These are phyloP conservation scores for Zymoseptoria tritici DNA, from an alignment of 2,329 filamentous ascomycete genomes.

Conservation along the genomic window DNA sequence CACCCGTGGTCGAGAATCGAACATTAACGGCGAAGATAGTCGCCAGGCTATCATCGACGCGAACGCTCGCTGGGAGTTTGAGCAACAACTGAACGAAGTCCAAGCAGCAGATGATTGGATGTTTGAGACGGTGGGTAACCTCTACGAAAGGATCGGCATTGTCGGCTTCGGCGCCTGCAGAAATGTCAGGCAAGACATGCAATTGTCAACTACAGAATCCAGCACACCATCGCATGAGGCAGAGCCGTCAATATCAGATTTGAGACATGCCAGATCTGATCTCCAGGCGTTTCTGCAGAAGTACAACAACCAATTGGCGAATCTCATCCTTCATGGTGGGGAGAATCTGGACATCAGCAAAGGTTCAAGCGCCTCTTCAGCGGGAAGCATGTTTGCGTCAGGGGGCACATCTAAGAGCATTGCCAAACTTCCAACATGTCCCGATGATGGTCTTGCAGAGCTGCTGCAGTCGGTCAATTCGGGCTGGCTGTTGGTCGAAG, in stretches of 20 bases:
- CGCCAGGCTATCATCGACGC: slow-evolving; percentile 33
- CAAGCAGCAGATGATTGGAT: slow-evolving; percentile 51
- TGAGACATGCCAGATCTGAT: slow-evolving; percentile 18
- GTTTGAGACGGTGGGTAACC: slow-evolving; percentile 46
- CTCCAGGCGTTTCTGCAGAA: slow-evolving; percentile 21
- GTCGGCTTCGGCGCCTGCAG: slow-evolving; percentile 28
- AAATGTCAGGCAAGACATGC: slow-evolving; percentile 24
- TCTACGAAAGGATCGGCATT: slow-evolving; percentile 47
- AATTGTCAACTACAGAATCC: slow-evolving; percentile 4
- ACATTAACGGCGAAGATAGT: slow-evolving; percentile 40
- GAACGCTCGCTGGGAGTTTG: slow-evolving; percentile 48
- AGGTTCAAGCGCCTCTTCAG: slow-evolving; percentile 6
- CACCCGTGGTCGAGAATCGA: slow-evolving; percentile 52
- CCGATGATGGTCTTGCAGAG: slow-evolving; percentile 28
- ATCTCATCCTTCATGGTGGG: slow-evolving; percentile 21
- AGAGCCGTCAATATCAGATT: slow-evolving; percentile 1
- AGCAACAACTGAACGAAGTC: slow-evolving; percentile 47
- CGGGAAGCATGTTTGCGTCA: slow-evolving; percentile 10
- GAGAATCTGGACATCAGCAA: slow-evolving; percentile 21
- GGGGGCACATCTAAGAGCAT: slow-evolving; percentile 9
- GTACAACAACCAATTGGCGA: slow-evolving; percentile 24
- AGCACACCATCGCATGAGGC: neutral
- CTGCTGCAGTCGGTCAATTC: slow-evolving; percentile 43
- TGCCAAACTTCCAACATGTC: slow-evolving; percentile 12
- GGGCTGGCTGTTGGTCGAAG: slow-evolving; percentile 41